A percentile compares a stretch with the other conserved stretches of the same genome.
Conservation (phyloP, 1,284 basidiomycete genomes). For the Athelia sp. region DNA sequence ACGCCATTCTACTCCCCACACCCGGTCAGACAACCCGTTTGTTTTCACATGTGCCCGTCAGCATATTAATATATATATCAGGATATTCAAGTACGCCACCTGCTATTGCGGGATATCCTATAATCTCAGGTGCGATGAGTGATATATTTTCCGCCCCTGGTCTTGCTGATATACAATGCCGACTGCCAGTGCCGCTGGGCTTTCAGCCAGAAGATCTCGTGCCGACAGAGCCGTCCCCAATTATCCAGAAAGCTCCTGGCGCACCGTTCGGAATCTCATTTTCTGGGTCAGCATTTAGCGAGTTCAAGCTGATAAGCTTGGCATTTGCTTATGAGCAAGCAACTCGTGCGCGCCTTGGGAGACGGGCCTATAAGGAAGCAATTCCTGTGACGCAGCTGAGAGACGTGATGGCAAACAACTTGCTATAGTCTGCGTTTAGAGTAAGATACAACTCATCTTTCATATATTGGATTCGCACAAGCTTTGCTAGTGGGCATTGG, state of each 20-base stretch:
- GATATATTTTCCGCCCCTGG: too few relatives aligned
- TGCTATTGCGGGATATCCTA: constrained; percentile 35
- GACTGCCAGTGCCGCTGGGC: constrained; percentile 41
- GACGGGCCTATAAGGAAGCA: constrained; percentile 38
- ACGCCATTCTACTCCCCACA: constrained; percentile 39
- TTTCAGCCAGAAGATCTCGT: constrained; percentile 32
- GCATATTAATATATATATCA: constrained; percentile 4
- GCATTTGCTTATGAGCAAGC: constrained; percentile 55
- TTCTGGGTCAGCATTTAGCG: constrained; percentile 45
- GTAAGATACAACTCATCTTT: too few relatives aligned
- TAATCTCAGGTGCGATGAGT: constrained; percentile 31
- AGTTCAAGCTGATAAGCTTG: constrained; percentile 39
- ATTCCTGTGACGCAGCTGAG: constrained; percentile 45
- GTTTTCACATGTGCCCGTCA: too few relatives aligned
- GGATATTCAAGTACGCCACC: constrained; percentile 20
- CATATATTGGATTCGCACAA: too few relatives aligned
- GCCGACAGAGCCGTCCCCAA: constrained; percentile 25
- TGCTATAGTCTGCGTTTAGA: too few relatives aligned
- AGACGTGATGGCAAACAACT: constrained; percentile 37
- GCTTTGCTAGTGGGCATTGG: too few relatives aligned
- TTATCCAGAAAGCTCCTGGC: constrained; percentile 30
- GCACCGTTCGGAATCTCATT: constrained; percentile 47
- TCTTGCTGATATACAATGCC: too few relatives aligned
- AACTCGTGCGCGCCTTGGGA: constrained; percentile 37
- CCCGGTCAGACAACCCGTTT: constrained; percentile 13